Percentiles rank a stretch among this genome's conserved stretches.
phyloP scores from a whole-genome alignment of 768 basidiomycete species.

The Mycena rosella region DNA sequence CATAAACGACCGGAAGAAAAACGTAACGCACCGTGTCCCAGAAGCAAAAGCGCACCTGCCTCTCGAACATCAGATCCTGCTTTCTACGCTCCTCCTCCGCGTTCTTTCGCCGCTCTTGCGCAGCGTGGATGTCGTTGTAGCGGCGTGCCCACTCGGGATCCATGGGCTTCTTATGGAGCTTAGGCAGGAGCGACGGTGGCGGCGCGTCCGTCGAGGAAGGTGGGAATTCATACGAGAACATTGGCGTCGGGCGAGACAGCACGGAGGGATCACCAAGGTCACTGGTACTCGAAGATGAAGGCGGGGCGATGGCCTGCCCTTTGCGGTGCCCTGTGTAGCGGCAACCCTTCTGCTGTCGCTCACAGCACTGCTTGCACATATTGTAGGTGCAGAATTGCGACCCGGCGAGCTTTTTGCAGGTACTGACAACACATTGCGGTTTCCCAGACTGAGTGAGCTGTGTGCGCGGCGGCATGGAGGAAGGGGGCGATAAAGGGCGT shows the following conservation, averaged over 20 bases:
- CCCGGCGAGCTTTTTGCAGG: background rate
- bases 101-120: background rate
- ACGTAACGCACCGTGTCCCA: no score
- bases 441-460: background rate
- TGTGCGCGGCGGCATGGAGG: no score
- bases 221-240: background rate
- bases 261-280: conserved; percentile 10
- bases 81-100: conserved; percentile 1
- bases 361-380: conserved; percentile 20
- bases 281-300: background rate
- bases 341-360: conserved; percentile 12
- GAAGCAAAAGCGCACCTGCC: no score
- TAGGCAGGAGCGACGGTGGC: background rate
- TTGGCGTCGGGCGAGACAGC: conserved; percentile 5
- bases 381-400: background rate
- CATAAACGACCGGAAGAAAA: no score
- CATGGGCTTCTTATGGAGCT: conserved; percentile 11
- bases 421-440: background rate
- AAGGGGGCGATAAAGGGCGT: no score
- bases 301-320: background rate
- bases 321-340: conserved; percentile 2
- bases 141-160: background rate
- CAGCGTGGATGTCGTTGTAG: background rate
- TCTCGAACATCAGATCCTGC: background rate
- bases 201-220: no score